These are phyloP conservation scores for Fusarium sp. DNA, from an alignment of 2,329 filamentous ascomycete species.

Conservation along the genomic window DNA sequence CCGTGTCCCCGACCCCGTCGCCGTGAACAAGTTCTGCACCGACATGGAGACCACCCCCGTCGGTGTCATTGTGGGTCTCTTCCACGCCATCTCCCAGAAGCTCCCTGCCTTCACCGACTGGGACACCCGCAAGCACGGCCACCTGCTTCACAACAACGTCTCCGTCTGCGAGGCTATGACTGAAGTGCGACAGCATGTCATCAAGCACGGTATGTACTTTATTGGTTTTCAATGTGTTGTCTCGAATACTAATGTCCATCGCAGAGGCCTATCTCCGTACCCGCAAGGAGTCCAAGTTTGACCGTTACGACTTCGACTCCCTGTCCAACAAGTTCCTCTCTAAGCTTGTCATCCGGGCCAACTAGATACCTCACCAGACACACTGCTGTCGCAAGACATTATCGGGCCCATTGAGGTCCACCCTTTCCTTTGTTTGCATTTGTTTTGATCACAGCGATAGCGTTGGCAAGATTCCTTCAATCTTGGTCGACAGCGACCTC, in stretches of 20 bases:
- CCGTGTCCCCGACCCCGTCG: conserved; percentile 83
- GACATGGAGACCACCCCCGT: conserved; percentile 98
- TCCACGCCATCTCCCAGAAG: conserved; percentile 98
- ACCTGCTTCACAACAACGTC: conserved; percentile 88
- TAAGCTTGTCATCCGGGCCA: conserved; percentile 94
- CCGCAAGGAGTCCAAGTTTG: conserved; percentile 83
- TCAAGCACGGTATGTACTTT: conserved; percentile 86
- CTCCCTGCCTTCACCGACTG: conserved; percentile 92
- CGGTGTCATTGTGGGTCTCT: conserved; percentile 94
- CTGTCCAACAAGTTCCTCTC: conserved; percentile 98
- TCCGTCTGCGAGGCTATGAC: conserved; percentile 97
- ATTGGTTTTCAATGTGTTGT: neutral
- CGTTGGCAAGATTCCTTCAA: conserved; percentile 54
- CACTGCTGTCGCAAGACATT: conserved; percentile 31
- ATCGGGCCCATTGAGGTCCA: conserved; percentile 11
- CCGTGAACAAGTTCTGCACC: conserved; percentile 92
- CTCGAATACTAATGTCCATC: conserved; percentile 33
- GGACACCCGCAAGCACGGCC: conserved; percentile 91
- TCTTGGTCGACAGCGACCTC: conserved; percentile 46
- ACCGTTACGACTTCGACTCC: conserved; percentile 92
- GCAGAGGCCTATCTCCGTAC: conserved; percentile 87
- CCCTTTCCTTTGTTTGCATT: conserved; percentile 45
- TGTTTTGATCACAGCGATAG: conserved; percentile 56
- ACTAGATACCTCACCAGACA: conserved; percentile 59
- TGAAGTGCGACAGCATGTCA: conserved; percentile 91